Base-by-base conservation (phyloP, 2,329 filamentous ascomycete genomes). In the Pestalotiopsis sp. region DNA sequence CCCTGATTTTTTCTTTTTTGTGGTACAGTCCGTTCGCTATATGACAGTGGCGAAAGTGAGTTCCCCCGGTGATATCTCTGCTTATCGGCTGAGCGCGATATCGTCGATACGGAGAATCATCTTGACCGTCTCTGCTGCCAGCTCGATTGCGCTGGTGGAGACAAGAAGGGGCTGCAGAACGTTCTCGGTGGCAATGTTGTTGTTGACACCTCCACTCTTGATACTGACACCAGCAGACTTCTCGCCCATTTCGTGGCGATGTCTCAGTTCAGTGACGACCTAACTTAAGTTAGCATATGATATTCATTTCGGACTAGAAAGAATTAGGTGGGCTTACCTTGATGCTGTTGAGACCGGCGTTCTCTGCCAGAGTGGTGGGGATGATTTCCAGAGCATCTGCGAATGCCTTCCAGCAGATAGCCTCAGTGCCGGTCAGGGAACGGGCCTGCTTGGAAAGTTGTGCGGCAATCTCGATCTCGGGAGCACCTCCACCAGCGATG, bases 331-430 rank as follows among this genome's bases (percentile, higher is more conserved):
- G 31, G 5, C 41, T 56, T 66, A 66, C 96, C 85, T 97, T 97
- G 87, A 99, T 99, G 80, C 93, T 95, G 87, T 99, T 99, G 72
- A 99, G 86, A 64, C 96, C 96, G 0, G 96, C 96, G 76, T 99
- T 99, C 84, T 99, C 96, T 0, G 96, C 97, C 74, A 99, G 86
- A 1, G 96, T 99, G 41, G 95, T 98, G 14, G 97, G 96, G 67
- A 99, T 93, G 57, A 99, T 93, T 83, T 99, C 96, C 85, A 99
- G 92, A 7, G 96, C 96, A 72, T 99, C 95, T 1, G 97, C 96
- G 78, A 99, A 99, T 0, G 95, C 95, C 85, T 98, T 98, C 93
- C 94, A 99, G 89, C 96, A 99, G 78, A 98, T 98, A 52, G 94
- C 91, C 81, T 99, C 96, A 4, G 96, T 98, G 70, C 97, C 97